Base-by-base conservation (phyloP, 306 rosid species). In the Rosa lucieae region DNA sequence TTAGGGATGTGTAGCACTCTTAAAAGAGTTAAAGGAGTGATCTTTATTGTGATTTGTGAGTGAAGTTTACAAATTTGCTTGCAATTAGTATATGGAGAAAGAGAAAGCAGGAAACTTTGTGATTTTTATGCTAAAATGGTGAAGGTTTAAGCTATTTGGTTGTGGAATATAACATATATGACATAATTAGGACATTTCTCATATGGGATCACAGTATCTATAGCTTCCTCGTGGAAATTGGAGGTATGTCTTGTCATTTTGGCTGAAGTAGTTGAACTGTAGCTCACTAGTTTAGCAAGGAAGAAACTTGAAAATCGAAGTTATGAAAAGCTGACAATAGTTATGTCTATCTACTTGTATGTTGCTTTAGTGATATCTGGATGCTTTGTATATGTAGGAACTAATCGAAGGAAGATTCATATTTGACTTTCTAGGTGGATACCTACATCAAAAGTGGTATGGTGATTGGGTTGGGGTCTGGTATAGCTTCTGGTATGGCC, bases 391-490 rank as follows among this genome's bases (percentile, higher is more conserved):
- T 35, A 73, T 39, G 73, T 56, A 59, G 79, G 44, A 58, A 61
- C 47, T 37, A 74, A 55, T 37, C 17, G 53, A 39, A 63, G 67
- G 74, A 49, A 67, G 18, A 70, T 56, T 74, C 23, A 75, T 75
- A 15, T 76, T 71, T 84, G 81, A 40, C 74, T 89, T 86, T 89
- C 59, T 80, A 91, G 96, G 97, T 92, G 89, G 89, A 93, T 83
- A 74, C 90, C 44, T 86, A 92, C n/a, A 82, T 92, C 61, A 84
- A 86, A 84, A 89, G 87, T 79, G 97, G 97, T 61, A 94, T 92
- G 97, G 88, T 90, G 79, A 82, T 92, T 79, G 98, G 97, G 56
- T 83, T 94, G 84, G 98, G 96, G 11, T 92, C 90, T 70, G 97
- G 97, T 67, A 90, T 86, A 82, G 94, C 94, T 82, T 92, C 93